These are phyloP conservation scores for Penicillium verrucosum DNA, from an alignment of 2,329 filamentous ascomycete species.

Conservation along the genomic window DNA sequence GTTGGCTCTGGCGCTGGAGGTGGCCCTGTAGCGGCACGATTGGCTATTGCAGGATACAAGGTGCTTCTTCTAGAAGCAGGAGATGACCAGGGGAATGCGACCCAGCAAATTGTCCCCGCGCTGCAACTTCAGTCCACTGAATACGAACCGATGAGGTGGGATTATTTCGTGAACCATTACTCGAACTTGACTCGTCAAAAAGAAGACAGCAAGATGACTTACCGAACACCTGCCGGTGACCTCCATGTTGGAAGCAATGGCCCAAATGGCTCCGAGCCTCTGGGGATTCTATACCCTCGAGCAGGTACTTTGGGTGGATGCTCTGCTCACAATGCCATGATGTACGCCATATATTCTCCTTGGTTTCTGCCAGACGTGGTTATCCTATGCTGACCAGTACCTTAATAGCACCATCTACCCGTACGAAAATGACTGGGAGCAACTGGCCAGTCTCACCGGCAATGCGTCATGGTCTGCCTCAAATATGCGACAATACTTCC, in stretches of 20 bases:
- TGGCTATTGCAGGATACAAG: constrained; percentile 59
- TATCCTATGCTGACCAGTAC: constrained; percentile 1
- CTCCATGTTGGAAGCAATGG: constrained; percentile 54
- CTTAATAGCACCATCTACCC: constrained; percentile 50
- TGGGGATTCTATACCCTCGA: constrained; percentile 57
- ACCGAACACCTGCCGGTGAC: constrained; percentile 50
- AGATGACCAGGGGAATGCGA: constrained; percentile 53
- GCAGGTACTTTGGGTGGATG: constrained; percentile 56
- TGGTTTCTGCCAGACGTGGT: not conserved
- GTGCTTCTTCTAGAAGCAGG: constrained; percentile 62
- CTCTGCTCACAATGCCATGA: constrained; percentile 60
- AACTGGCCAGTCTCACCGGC: constrained; percentile 56
- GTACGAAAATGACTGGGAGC: constrained; percentile 56
- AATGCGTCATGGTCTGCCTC: constrained; percentile 55
- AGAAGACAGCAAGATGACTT: constrained; percentile 59
- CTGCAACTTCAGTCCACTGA: constrained; percentile 55
- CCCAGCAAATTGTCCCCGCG: constrained; percentile 55
- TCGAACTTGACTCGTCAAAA: constrained; percentile 52
- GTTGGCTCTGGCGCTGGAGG: constrained; percentile 61
- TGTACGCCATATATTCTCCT: constrained; percentile 29
- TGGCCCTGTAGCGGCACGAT: constrained; percentile 56
- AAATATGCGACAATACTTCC: constrained; percentile 57
- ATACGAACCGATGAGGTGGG: constrained; percentile 57
- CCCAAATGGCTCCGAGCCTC: constrained; percentile 48
- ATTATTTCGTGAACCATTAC: constrained; percentile 64